phyloP scores from a whole-genome alignment of 2,329 filamentous ascomycete genomes.

The Xylariaceae sp. region DNA sequence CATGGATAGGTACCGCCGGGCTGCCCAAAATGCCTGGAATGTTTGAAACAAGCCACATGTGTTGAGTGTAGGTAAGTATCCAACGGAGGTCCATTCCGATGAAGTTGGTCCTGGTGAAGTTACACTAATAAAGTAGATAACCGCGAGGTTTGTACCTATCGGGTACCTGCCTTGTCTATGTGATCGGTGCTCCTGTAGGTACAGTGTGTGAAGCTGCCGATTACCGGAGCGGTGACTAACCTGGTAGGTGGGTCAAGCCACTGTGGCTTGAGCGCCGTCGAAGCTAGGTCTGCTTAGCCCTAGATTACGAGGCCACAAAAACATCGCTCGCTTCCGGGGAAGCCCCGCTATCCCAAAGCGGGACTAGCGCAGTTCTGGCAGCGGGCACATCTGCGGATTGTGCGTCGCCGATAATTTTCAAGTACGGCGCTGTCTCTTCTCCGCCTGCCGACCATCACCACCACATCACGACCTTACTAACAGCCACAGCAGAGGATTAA shows the following conservation, averaged over 20 bases:
- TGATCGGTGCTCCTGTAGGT: too few relatives aligned
- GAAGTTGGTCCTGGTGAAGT: too few relatives aligned
- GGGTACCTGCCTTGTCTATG: too few relatives aligned
- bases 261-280: constrained; percentile 7
- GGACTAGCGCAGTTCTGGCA: constrained; percentile 23
- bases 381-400: constrained; percentile 28
- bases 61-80: too few relatives aligned
- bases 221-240: not conserved
- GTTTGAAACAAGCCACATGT: too few relatives aligned
- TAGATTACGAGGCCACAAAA: constrained; percentile 29
- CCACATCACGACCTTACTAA: constrained; percentile 31
- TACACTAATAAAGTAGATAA: too few relatives aligned
- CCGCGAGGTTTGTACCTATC: too few relatives aligned
- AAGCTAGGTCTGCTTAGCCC: constrained; percentile 31
- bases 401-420: constrained; percentile 33
- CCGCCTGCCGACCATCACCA: constrained; percentile 30
- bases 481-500: constrained; percentile 31
- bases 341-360: constrained; percentile 25
- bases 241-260: constrained; percentile 6
- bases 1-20: too few relatives aligned
- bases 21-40: too few relatives aligned
- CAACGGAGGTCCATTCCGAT: too few relatives aligned
- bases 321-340: constrained; percentile 27
- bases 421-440: constrained; percentile 23
- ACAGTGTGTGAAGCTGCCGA: not conserved